A percentile compares a stretch with the other conserved stretches of the same genome.
phyloP scores from a whole-genome alignment of 2,329 filamentous ascomycete genomes.

The Cladobotryum protrusum region DNA sequence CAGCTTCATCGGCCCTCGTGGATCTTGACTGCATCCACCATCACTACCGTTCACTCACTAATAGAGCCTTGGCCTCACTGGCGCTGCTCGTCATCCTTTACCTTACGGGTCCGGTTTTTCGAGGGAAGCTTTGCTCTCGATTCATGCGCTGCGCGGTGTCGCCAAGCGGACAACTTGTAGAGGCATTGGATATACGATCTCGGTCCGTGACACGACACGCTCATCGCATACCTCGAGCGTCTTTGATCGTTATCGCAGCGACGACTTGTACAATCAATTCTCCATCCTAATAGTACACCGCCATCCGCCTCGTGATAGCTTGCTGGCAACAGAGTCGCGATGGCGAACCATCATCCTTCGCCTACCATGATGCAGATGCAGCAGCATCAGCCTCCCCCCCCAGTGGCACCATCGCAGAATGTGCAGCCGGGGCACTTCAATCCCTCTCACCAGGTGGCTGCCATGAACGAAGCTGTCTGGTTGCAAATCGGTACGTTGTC shows the following conservation, averaged over 20 bases:
- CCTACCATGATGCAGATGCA: slow-evolving; percentile 69
- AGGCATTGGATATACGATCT: slow-evolving; percentile 8
- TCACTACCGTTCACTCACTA: background rate
- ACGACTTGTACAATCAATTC: slow-evolving; percentile 12
- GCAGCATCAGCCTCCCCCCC: slow-evolving; percentile 49
- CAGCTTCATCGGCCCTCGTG: slow-evolving; percentile 24
- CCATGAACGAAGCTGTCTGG: slow-evolving; percentile 85
- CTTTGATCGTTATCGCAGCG: slow-evolving; percentile 9
- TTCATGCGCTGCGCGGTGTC: slow-evolving; percentile 8
- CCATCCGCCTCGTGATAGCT: slow-evolving; percentile 15
- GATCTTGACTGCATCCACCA: slow-evolving; percentile 5
- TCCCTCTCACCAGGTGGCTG: slow-evolving; percentile 67
- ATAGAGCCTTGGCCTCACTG: slow-evolving; percentile 7
- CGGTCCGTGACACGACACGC: background rate
- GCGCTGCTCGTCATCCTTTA: background rate
- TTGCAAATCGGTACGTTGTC: slow-evolving; percentile 73
- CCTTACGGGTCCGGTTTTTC: background rate
- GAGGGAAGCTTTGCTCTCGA: background rate
- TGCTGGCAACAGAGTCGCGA: slow-evolving; percentile 29
- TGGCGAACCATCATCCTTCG: slow-evolving; percentile 76
- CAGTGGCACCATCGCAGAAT: slow-evolving; percentile 49
- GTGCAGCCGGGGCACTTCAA: slow-evolving; percentile 53
- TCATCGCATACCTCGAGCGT: background rate
- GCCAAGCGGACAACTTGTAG: background rate
- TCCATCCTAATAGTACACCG: slow-evolving; percentile 13